Percentiles rank a stretch among this genome's conserved stretches.
These are phyloP conservation scores for Rhodotorula sp. DNA, from an alignment of 1,284 basidiomycete species.

Conservation along the genomic window DNA sequence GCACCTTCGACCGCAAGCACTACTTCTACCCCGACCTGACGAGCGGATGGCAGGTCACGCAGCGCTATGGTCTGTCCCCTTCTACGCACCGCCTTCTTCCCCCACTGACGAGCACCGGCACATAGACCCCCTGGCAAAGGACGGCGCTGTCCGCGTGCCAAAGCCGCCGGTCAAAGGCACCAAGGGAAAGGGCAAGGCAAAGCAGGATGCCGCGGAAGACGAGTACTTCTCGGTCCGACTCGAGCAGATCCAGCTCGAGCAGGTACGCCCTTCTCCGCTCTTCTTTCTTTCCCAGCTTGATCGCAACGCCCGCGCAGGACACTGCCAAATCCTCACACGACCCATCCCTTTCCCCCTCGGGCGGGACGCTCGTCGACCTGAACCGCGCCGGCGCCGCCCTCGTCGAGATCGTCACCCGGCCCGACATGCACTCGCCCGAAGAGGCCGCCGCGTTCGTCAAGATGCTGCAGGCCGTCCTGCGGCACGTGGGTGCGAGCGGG, in stretches of 20 bases:
- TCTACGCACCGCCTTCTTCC: neutral
- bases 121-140: constrained; percentile 74
- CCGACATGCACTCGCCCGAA: constrained; percentile 85
- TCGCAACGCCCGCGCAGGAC: constrained; percentile 62
- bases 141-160: constrained; percentile 56
- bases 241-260: constrained; percentile 93
- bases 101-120: neutral
- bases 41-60: constrained; percentile 94
- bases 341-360: constrained; percentile 55
- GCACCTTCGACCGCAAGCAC: constrained; percentile 87
- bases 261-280: constrained; percentile 61
- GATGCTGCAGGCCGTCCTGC: constrained; percentile 76
- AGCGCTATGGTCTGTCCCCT: constrained; percentile 72
- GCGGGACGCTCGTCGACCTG: constrained; percentile 73
- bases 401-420: constrained; percentile 95
- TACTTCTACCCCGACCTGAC: constrained; percentile 98
- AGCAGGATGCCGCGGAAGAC: neutral
- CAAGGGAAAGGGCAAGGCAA: constrained; percentile 48
- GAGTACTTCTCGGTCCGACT: constrained; percentile 64
- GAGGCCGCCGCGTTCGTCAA: constrained; percentile 89
- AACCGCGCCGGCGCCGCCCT: constrained; percentile 87
- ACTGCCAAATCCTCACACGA: constrained; percentile 87
- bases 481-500: constrained; percentile 83
- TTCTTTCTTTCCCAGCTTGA: neutral
- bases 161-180: constrained; percentile 30